These are phyloP conservation scores for Nicotiana benthamiana DNA, from an alignment of 257 asterid species.

Conservation along the genomic window DNA sequence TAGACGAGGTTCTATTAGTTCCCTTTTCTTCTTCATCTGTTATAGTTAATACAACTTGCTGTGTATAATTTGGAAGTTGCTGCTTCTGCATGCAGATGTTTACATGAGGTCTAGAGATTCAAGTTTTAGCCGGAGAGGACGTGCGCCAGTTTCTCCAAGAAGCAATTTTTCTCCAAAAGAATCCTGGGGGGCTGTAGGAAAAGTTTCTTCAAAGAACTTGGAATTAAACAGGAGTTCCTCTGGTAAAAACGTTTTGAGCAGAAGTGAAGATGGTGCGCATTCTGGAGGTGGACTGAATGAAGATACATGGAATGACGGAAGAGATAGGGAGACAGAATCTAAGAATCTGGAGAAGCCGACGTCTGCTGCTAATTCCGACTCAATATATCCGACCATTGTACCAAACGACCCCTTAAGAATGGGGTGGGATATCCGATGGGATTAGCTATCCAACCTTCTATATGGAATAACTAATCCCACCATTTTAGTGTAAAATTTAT, in stretches of 20 bases:
- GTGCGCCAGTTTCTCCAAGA: constrained; percentile 68
- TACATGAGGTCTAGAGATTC: constrained; percentile 56
- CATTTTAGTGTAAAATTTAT: no score
- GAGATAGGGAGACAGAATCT: constrained; percentile 46
- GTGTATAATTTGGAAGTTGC: not conserved
- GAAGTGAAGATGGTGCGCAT: constrained; percentile 29
- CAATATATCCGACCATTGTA: not conserved
- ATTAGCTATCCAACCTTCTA: no score
- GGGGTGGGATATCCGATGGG: no score
- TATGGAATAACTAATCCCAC: no score
- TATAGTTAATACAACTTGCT: not conserved
- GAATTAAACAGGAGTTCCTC: constrained; percentile 41
- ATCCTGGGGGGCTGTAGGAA: constrained; percentile 45
- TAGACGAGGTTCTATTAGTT: constrained; percentile 50
- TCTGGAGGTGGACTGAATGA: constrained; percentile 41
- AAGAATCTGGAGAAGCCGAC: constrained; percentile 29
- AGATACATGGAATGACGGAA: constrained; percentile 46
- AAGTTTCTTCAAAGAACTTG: constrained; percentile 32
- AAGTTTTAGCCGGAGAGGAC: constrained; percentile 59
- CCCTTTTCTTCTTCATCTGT: not conserved
- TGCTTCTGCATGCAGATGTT: constrained; percentile 43
- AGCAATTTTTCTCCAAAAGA: constrained; percentile 54
- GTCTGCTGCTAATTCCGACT: constrained; percentile 27
- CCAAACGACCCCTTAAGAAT: no score
- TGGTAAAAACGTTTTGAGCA: constrained; percentile 29